A percentile compares a stretch with the other conserved stretches of the same genome.
Conservation (phyloP, 176 grass and related monocot genomes). For the Aegilops tauschii region DNA sequence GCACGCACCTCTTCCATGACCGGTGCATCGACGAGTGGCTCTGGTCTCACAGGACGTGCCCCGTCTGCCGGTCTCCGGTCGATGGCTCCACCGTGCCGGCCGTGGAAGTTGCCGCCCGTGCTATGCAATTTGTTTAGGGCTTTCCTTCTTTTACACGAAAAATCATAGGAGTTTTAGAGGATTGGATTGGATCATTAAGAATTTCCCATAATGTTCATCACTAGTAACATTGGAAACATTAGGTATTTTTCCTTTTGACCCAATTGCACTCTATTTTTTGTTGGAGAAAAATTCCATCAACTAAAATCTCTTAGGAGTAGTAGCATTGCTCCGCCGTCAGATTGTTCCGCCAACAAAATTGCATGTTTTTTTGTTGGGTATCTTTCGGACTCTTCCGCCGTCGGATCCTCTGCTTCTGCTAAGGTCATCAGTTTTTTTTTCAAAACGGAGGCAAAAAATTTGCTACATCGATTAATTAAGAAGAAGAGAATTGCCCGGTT, state of each 20-base stretch:
- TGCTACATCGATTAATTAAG: too few relatives aligned
- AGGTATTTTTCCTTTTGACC: too few relatives aligned
- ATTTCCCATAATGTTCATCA: background rate
- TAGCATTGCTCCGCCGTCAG: too few relatives aligned
- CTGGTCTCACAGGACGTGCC: slow-evolving; percentile 40
- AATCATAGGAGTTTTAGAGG: background rate
- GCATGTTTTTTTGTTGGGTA: too few relatives aligned
- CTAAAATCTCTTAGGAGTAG: too few relatives aligned
- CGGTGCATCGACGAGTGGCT: slow-evolving; percentile 57
- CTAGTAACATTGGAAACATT: too few relatives aligned
- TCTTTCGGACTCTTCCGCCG: background rate
- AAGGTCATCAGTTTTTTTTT: background rate
- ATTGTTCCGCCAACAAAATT: too few relatives aligned
- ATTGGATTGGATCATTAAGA: background rate
- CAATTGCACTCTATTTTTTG: too few relatives aligned
- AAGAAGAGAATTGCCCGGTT: too few relatives aligned
- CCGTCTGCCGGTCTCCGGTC: slow-evolving; percentile 40
- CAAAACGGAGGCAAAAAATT: too few relatives aligned
- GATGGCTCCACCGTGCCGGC: background rate
- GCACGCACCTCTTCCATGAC: slow-evolving; percentile 52
- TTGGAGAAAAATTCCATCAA: too few relatives aligned
- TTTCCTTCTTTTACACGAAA: background rate
- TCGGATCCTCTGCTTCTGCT: background rate
- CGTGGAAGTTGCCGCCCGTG: background rate
- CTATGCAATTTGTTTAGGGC: background rate